Evolutionary conservation across 1,139 yeast genomes (phyloP).

Genomic region (Meyerozyma elateridarum): DNA sequence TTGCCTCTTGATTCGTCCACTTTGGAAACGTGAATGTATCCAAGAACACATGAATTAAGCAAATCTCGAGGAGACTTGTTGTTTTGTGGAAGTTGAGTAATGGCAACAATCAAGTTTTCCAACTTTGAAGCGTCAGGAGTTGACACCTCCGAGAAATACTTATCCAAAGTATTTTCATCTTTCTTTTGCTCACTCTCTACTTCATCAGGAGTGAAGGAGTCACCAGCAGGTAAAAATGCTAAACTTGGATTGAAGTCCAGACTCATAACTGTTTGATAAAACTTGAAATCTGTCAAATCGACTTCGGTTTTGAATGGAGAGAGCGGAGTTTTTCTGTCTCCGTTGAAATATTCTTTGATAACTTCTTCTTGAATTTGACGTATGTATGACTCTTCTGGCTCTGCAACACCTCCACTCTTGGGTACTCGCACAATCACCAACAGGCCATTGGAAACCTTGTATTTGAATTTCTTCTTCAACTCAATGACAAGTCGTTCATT

Average conservation of each 20-base stretch:
- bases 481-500: conserved; percentile 64
- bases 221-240: conserved; percentile 45
- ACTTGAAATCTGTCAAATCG: conserved; percentile 30
- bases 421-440: conserved; percentile 56
- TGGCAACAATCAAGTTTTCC: conserved; percentile 72
- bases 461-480: conserved; percentile 51
- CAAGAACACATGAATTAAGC: conserved; percentile 58
- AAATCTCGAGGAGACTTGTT: conserved; percentile 48
- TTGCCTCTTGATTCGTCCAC: conserved; percentile 66
- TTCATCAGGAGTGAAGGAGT: conserved; percentile 32
- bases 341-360: conserved; percentile 87
- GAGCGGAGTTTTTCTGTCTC: conserved; percentile 58
- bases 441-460: conserved; percentile 25
- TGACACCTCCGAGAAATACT: conserved; percentile 27
- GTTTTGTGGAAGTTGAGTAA: conserved; percentile 57
- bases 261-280: conserved; percentile 36
- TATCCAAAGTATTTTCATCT: conserved; percentile 29
- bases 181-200: conserved; percentile 17
- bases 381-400: conserved; percentile 62
- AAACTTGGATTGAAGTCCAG: conserved; percentile 34
- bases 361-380: conserved; percentile 71
- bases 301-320: conserved; percentile 63
- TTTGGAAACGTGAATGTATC: conserved; percentile 50
- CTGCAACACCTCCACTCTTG: conserved; percentile 71
- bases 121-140: conserved; percentile 53